Conservation (phyloP, 768 basidiomycete species). For the Phaeotremella skinneri region DNA sequence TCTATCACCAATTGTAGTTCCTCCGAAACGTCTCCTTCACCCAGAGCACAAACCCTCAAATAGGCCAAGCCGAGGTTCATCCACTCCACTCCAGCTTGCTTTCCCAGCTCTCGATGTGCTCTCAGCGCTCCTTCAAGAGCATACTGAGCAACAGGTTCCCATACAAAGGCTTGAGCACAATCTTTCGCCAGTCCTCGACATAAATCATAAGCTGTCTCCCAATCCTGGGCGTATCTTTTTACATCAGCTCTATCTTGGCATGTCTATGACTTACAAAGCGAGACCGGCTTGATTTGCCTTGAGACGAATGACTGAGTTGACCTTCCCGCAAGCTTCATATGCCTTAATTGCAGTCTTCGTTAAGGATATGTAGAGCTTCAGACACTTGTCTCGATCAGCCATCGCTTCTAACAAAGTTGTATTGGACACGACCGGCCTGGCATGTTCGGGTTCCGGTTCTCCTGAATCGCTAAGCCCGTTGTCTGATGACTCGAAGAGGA, state of each 20-base stretch:
- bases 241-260: neutral
- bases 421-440: constrained; percentile 58
- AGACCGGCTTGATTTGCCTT: constrained; percentile 84
- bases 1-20: constrained; percentile 20
- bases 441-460: constrained; percentile 8
- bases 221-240: constrained; percentile 26
- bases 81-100: constrained; percentile 72
- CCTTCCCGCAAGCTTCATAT: constrained; percentile 76
- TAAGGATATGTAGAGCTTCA: constrained; percentile 68
- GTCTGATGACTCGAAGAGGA: constrained; percentile 38
- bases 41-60: constrained; percentile 59
- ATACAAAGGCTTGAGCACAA: constrained; percentile 30
- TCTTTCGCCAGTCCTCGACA: constrained; percentile 29
- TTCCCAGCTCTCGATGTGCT: constrained; percentile 61
- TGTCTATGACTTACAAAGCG: constrained; percentile 68
- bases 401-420: constrained; percentile 63
- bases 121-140: constrained; percentile 74
- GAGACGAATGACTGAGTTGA: constrained; percentile 79
- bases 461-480: constrained; percentile 29
- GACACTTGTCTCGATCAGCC: constrained; percentile 63
- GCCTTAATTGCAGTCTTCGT: constrained; percentile 81
- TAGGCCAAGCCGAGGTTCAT: constrained; percentile 73
- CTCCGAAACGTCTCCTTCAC: neutral
- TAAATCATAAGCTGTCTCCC: constrained; percentile 32
- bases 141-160: constrained; percentile 59